phyloP scores from a whole-genome alignment of 1,284 basidiomycete genomes.

The Austroboletus olivaceoglutinosus region DNA sequence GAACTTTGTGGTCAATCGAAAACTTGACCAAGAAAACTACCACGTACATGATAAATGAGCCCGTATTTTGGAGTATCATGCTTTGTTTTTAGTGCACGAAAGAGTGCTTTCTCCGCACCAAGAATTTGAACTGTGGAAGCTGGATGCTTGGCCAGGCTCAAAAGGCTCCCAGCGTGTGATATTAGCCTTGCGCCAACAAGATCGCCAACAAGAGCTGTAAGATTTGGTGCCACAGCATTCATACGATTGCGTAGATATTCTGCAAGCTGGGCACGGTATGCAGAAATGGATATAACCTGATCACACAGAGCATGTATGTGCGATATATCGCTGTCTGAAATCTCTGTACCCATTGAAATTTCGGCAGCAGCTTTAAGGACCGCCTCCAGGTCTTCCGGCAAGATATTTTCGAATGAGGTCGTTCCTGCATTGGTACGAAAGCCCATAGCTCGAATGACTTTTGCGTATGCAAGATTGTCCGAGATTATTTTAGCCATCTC shows the following conservation, averaged over 20 bases:
- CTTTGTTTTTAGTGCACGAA: slow-evolving; percentile 94
- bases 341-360: slow-evolving; percentile 99
- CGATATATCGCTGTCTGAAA: slow-evolving; percentile 90
- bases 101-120: slow-evolving; percentile 97
- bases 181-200: slow-evolving; percentile 95
- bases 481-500: slow-evolving; percentile 98
- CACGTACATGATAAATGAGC: slow-evolving; percentile 43
- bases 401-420: slow-evolving; percentile 85
- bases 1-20: slow-evolving; percentile 7
- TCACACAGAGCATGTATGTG: slow-evolving; percentile 96
- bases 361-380: slow-evolving; percentile 91
- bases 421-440: slow-evolving; percentile 91
- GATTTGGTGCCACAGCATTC: slow-evolving; percentile 95
- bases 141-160: slow-evolving; percentile 94
- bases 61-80: too few relatives aligned
- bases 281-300: slow-evolving; percentile 94
- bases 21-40: slow-evolving; percentile 1
- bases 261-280: slow-evolving; percentile 91
- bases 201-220: slow-evolving; percentile 95
- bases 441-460: slow-evolving; percentile 86
- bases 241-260: slow-evolving; percentile 97
- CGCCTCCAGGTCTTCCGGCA: slow-evolving; percentile 93
- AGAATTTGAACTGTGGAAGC: slow-evolving; percentile 98
- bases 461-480: slow-evolving; percentile 97
- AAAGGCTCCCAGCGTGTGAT: slow-evolving; percentile 93